phyloP scores from a whole-genome alignment of 2,329 filamentous ascomycete species.

The Eutypella sp. region DNA sequence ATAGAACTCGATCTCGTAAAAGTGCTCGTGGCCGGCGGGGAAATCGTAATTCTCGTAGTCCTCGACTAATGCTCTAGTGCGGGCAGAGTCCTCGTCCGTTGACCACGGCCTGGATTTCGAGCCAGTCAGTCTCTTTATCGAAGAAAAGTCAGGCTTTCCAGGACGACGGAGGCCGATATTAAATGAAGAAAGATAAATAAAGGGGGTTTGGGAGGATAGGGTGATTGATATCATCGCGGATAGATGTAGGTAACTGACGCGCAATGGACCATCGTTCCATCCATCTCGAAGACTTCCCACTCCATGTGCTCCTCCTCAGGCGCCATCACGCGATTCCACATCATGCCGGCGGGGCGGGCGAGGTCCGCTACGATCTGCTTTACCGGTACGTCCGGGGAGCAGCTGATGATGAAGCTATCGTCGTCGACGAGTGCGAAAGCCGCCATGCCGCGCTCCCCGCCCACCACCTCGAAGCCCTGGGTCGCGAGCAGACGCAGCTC shows the following conservation, averaged over 20 bases:
- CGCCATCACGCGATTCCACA: not conserved
- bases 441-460: not conserved
- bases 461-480: not conserved
- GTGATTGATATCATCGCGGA: no score
- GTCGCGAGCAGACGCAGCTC: not conserved
- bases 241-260: no score
- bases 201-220: no score
- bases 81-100: conserved; percentile 1
- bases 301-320: not conserved
- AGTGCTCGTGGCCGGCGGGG: not conserved
- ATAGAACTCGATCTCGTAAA: not conserved
- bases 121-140: not conserved
- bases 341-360: conserved; percentile 2
- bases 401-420: not conserved
- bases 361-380: conserved; percentile 3
- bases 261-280: not conserved
- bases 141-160: not conserved
- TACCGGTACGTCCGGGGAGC: not conserved
- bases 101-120: not conserved
- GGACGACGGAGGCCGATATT: no score
- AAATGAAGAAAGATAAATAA: no score
- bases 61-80: not conserved
- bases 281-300: not conserved
- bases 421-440: conserved; percentile 2
- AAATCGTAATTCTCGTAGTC: not conserved